Base-by-base conservation (phyloP, 495 filamentous ascomycete genomes). In the Penicillium desertorum region DNA sequence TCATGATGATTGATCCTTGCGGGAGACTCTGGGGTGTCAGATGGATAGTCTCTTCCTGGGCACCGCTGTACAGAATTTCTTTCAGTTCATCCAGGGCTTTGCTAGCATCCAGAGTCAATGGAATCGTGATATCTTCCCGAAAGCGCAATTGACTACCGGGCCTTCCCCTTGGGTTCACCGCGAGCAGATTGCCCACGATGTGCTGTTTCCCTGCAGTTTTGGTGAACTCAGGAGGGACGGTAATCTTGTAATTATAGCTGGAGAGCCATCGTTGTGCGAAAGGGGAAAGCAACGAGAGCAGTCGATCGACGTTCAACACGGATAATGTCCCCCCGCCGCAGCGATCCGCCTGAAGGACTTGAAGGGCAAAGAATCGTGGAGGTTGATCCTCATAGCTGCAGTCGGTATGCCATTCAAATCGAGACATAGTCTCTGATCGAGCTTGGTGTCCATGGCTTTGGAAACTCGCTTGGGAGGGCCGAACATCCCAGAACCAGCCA, bases 401-500 rank as follows among this genome's bases (percentile, higher is more conserved):
- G 48, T 77, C 75, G 22, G 73, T 74, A 54, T 79, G 76, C 76
- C 76, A 77, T n/a, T 64, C 59, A 45, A 79, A 76, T 10, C 55
- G 48, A 16, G 58, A 7, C 45, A 60, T 65, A 6, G 73, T 76
- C 51, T 76, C 70, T 3, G 74, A 77, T 32, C 73, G 59, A 4
- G 73, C 73, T 43, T 64, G 60, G 23, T 67, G 60, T 0, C 22
- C 12, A 9, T 55, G 44, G 22, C 46, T 63, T 45, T 64, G 59
- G 30, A 63, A 61, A 3, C 5, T 50, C 0, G 11, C 22, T 16
- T 34, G 25, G 16, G 56, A 51, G 4, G 71, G 66, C 37, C 66
- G 65, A 22, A 75, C 58, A 45, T 76, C 73, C 73, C 71, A 76
- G 5, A 75, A 68, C 56, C 67, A 74, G 17, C 68, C 73, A 3